Evolutionary conservation across 1,139 yeast species (phyloP), one percentile per base, ranked within the genome.

Genomic region (Zygotorulaspora mrakii): DNA sequence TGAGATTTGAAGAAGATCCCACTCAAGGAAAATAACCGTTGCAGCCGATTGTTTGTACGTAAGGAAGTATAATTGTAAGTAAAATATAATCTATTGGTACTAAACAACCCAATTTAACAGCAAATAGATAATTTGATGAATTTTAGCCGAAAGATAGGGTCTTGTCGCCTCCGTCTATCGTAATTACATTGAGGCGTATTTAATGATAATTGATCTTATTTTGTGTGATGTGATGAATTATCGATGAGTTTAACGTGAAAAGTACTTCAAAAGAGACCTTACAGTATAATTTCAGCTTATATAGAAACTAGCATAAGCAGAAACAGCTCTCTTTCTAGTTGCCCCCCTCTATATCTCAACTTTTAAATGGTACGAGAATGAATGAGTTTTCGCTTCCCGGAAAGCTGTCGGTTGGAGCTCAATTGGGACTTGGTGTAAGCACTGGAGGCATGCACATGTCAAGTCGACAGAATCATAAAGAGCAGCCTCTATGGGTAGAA

Each of bases 1-100:
- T 91, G 61, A 78, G 98, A 65, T 91, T 91, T 55, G 91, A 84
- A 57, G 58, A 53, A 28, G 66, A 61, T 31, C 64, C 64, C 33
- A 44, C 61, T 13, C 47, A 43, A 11, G 44, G 39, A 36, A 22
- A 27, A 14, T 38, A 13, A n/a, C n/a, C n/a, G n/a, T n/a, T n/a
- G n/a, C n/a, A n/a, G n/a, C n/a, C n/a, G n/a, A 18, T 17, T 22
- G 34, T 25, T 17, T 34, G 26, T n/a, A n/a, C n/a, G n/a, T n/a
- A n/a, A n/a, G n/a, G n/a, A n/a, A n/a, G n/a, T n/a, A 20, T 20
- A 20, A 20, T 20, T 6, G 22, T 20, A 20, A 20, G 22, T 20
- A 20, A 9, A 20, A 20, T 20, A 20, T 20, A 20, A n/a, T n/a
- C n/a, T n/a, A 20, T 20, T 7, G 10, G 23, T 20, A 20, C 10